phyloP scores from a whole-genome alignment of 225 moss, liverwort and hornwort genomes.

The Neckera pumila region DNA sequence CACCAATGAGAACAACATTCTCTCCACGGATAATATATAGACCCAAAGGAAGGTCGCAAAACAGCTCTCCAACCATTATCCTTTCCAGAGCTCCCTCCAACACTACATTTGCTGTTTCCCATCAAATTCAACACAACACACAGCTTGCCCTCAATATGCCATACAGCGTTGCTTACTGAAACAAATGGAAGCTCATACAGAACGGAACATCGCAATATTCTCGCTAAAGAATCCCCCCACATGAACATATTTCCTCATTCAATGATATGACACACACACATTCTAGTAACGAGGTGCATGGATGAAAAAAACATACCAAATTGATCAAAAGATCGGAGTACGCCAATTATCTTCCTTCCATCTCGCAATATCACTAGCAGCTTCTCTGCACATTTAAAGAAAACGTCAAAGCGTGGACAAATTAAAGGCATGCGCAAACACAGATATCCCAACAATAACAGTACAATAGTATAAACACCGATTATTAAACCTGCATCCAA shows the following conservation, averaged over 20 bases:
- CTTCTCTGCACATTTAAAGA: constrained; percentile 52
- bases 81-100: constrained; percentile 87
- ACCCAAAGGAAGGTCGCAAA: constrained; percentile 80
- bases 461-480: background rate
- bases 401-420: background rate
- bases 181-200: background rate
- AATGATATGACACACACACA: background rate
- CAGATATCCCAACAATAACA: background rate
- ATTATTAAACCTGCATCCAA: background rate
- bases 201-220: background rate
- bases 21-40: constrained; percentile 92
- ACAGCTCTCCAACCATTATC: constrained; percentile 83
- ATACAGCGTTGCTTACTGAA: background rate
- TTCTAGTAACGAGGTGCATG: background rate
- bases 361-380: constrained; percentile 89
- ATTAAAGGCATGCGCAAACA: background rate
- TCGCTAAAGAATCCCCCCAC: background rate
- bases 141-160: background rate
- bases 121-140: background rate
- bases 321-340: constrained; percentile 92
- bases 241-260: background rate
- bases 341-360: constrained; percentile 86
- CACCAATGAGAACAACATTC: constrained; percentile 94
- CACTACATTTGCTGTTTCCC: constrained; percentile 72
- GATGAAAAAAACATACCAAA: constrained; percentile 40